phyloP scores from a whole-genome alignment of 2,329 filamentous ascomycete species.

The Fusarium sp. region DNA sequence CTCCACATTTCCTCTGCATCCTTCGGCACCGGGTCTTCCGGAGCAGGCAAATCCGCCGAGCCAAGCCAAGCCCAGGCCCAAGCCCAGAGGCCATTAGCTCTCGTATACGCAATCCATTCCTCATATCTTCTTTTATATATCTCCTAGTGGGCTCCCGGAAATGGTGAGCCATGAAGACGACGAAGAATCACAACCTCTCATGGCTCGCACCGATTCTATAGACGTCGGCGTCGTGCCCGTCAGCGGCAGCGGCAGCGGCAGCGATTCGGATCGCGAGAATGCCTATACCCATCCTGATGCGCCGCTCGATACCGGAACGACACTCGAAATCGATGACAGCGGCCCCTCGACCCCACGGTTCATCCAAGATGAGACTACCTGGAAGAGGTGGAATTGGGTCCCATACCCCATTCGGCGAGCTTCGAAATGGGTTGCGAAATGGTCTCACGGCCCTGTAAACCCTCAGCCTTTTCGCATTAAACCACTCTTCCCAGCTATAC shows the following conservation, averaged over 20 bases:
- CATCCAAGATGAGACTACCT: constrained; percentile 60
- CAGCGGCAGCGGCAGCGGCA: constrained; percentile 27
- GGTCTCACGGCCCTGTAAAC: constrained; percentile 64
- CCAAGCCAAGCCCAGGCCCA: constrained; percentile 15
- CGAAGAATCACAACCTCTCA: constrained; percentile 51
- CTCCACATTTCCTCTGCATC: constrained; percentile 26
- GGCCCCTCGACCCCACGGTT: constrained; percentile 64
- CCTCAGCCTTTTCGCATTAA: constrained; percentile 59
- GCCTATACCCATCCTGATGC: constrained; percentile 51
- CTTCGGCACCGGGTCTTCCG: constrained; percentile 18
- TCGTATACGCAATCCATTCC: constrained; percentile 10
- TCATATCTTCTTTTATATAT: neutral
- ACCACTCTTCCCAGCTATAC: constrained; percentile 70
- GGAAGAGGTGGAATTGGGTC: constrained; percentile 65
- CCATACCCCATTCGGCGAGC: constrained; percentile 63
- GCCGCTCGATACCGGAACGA: constrained; percentile 49
- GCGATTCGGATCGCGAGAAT: constrained; percentile 16
- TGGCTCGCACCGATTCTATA: constrained; percentile 45
- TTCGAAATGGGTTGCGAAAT: constrained; percentile 52
- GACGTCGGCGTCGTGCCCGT: constrained; percentile 40
- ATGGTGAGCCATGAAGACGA: constrained; percentile 46
- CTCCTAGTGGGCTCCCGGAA: constrained; percentile 1
- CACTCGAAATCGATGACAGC: constrained; percentile 56
- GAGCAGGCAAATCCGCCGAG: constrained; percentile 28
- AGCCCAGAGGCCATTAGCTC: neutral